A percentile compares a stretch with the other conserved stretches of the same genome.
phyloP scores from a whole-genome alignment of 495 filamentous ascomycete genomes.

The Penicillium pulvis region DNA sequence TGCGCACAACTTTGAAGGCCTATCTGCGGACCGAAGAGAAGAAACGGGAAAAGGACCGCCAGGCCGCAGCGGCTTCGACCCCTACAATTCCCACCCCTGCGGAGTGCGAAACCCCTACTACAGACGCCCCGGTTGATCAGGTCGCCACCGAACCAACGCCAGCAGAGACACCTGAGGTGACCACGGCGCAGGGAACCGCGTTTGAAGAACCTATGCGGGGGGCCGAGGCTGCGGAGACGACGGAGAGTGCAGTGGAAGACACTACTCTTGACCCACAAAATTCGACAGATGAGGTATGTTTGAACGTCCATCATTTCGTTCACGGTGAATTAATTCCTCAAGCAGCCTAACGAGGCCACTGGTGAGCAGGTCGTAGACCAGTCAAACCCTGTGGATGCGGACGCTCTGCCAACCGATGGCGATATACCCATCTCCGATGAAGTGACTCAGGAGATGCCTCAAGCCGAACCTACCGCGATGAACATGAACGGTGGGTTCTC shows the following conservation, averaged over 20 bases:
- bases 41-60: slow-evolving; percentile 67
- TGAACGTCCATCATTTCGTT: neutral
- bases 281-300: slow-evolving; percentile 14
- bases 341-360: slow-evolving; percentile 6
- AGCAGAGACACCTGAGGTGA: neutral
- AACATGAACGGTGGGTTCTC: slow-evolving; percentile 55
- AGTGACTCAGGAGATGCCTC: slow-evolving; percentile 24
- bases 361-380: neutral
- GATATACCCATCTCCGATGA: slow-evolving; percentile 23
- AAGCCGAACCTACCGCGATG: slow-evolving; percentile 18
- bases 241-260: neutral
- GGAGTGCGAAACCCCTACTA: slow-evolving; percentile 23
- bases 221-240: slow-evolving; percentile 4
- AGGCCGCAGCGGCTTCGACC: slow-evolving; percentile 37
- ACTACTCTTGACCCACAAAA: neutral
- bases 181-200: slow-evolving; percentile 2
- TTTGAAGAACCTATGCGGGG: neutral
- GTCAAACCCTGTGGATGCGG: slow-evolving; percentile 10
- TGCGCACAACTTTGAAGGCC: slow-evolving; percentile 85
- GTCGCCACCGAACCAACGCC: slow-evolving; percentile 1
- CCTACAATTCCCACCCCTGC: slow-evolving; percentile 24
- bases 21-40: slow-evolving; percentile 88
- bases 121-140: slow-evolving; percentile 12
- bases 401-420: slow-evolving; percentile 15
- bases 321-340: neutral